Conservation (phyloP, 2,329 filamentous ascomycete genomes). For the Stagonosporopsis tanaceti region DNA sequence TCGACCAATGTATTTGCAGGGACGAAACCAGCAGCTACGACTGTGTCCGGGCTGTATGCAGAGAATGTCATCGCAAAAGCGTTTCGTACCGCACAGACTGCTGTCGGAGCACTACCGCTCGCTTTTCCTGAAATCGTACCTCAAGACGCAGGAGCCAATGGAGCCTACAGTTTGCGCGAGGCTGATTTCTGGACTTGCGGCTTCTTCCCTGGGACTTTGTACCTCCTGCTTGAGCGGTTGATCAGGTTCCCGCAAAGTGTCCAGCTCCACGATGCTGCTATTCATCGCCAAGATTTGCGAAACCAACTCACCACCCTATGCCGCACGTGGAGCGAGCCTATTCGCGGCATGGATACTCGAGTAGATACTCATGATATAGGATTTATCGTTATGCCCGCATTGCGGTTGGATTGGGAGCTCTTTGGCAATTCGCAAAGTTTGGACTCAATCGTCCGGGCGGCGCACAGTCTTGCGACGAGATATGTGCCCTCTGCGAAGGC, state of each 20-base stretch:
- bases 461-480: conserved; percentile 50
- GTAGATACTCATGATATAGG: conserved; percentile 54
- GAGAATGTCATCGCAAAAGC: conserved; percentile 31
- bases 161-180: conserved; percentile 52
- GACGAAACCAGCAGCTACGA: background rate
- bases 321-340: conserved; percentile 51
- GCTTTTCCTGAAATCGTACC: conserved; percentile 30
- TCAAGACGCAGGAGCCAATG: conserved; percentile 21
- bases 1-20: conserved; percentile 1
- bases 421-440: conserved; percentile 49
- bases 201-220: conserved; percentile 58
- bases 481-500: conserved; percentile 47
- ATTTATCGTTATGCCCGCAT: conserved; percentile 56
- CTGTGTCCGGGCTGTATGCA: conserved; percentile 22
- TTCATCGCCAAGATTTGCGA: conserved; percentile 10
- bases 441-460: conserved; percentile 45
- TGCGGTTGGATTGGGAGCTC: conserved; percentile 51
- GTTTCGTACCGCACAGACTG: conserved; percentile 26
- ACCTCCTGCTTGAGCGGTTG: conserved; percentile 51
- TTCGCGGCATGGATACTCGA: conserved; percentile 46
- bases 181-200: conserved; percentile 59
- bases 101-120: conserved; percentile 19
- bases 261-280: conserved; percentile 11
- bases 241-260: conserved; percentile 35
- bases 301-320: conserved; percentile 20